Evolutionary conservation across 1,139 yeast species (phyloP), one percentile per base, ranked within the genome.

Genomic region (Magnusiomyces sp.): DNA sequence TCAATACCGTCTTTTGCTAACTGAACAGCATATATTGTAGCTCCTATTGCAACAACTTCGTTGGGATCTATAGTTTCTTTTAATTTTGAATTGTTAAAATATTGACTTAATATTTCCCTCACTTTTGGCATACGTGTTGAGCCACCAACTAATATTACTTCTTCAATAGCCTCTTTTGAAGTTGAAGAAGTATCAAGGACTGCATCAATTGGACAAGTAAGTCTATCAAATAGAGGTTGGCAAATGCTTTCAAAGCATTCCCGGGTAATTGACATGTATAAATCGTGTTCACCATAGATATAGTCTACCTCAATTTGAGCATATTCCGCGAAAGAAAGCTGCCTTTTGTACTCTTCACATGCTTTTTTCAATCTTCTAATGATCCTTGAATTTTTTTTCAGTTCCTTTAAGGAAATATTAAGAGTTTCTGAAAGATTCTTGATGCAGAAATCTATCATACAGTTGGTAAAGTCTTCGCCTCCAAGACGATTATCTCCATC

Each of bases 51-150:
- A 62, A 92, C 99, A 58, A 98, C 99, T 78, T 92, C 98, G 72
- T 92, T 98, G 64, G 99, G 99, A 85, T 92, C 94, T 68, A 92
- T 97, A 43, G 52, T 45, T 43, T 46, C 49, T 47, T 47, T 44
- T 17, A 49, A 52, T 50, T 51, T 50, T 61, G 96, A 90, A 81
- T 92, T 94, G 60, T 95, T 87, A 72, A 92, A 92, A 64, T 92
- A 77, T 58, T 79, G 71, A 77, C 89, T 90, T 70, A 92, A 98
- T 64, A 97, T 90, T 70, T 89, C 97, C 58, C 88, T 77, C 68
- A 92, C 97, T 83, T 92, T 94, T 74, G 99, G 99, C 98, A 92
- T 92, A 79, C 99, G 88, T 57, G 97, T 85, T 98, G 90, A 92
- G 83, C 99, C 99, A 80, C 99, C 99, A 62, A 92, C 99, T 61